These are phyloP conservation scores for Epicoccum sorghinum DNA, from an alignment of 2,329 filamentous ascomycete species.

Conservation along the genomic window DNA sequence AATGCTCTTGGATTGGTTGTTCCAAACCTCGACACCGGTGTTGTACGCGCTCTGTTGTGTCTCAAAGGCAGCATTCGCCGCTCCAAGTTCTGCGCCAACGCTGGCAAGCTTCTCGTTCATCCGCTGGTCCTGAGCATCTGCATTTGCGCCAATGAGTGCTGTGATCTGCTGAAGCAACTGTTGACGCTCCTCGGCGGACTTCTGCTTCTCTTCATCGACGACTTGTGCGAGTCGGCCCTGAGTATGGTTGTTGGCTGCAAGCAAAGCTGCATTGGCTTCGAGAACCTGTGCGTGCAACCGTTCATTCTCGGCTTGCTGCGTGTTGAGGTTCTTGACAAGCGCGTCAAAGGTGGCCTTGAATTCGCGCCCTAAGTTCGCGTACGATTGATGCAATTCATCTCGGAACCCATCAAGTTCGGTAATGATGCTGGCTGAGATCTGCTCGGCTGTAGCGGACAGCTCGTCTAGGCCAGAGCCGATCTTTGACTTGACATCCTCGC, in stretches of 20 bases:
- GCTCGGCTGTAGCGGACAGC: slow-evolving; percentile 81
- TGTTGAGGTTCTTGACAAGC: slow-evolving; percentile 73
- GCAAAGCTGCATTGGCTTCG: slow-evolving; percentile 69
- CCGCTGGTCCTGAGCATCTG: slow-evolving; percentile 74
- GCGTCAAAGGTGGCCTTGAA: slow-evolving; percentile 87
- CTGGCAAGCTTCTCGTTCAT: slow-evolving; percentile 67
- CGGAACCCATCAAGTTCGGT: slow-evolving; percentile 86
- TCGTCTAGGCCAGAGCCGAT: slow-evolving; percentile 85
- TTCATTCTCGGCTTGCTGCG: slow-evolving; percentile 79
- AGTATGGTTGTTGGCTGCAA: slow-evolving; percentile 71
- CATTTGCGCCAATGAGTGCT: slow-evolving; percentile 74
- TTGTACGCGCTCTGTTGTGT: slow-evolving; percentile 70
- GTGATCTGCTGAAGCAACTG: slow-evolving; percentile 78
- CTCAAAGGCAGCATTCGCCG: slow-evolving; percentile 69
- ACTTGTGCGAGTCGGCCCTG: slow-evolving; percentile 71
- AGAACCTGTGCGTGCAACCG: slow-evolving; percentile 74
- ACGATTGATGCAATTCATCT: slow-evolving; percentile 79
- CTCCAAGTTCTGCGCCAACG: slow-evolving; percentile 69
- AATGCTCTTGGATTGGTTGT: slow-evolving; percentile 69
- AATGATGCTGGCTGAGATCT: slow-evolving; percentile 87
- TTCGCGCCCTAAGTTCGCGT: slow-evolving; percentile 80
- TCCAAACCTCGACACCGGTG: slow-evolving; percentile 76
- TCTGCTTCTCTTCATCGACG: slow-evolving; percentile 76
- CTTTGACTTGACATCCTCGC: slow-evolving; percentile 84
- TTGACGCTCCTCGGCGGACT: slow-evolving; percentile 74